Evolutionary conservation across 805 yeast genomes (phyloP).

Genomic region (Lipomyces yamadae): DNA sequence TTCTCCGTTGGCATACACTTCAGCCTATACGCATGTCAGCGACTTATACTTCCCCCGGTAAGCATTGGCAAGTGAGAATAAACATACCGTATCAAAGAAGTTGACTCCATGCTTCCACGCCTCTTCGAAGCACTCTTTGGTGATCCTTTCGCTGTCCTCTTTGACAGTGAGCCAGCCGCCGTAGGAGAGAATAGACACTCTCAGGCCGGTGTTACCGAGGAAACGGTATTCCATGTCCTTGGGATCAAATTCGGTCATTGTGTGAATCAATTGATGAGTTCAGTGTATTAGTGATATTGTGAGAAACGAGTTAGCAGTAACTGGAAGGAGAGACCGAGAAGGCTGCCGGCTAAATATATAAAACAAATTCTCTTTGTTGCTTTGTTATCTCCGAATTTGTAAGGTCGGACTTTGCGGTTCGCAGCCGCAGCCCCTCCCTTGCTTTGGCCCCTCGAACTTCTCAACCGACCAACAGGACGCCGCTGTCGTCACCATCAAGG

Average conservation of each 20-base stretch:
- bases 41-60: background rate
- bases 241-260: conserved; percentile 35
- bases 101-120: conserved; percentile 46
- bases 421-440: background rate
- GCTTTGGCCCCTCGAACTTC: too few relatives aligned
- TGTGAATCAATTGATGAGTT: background rate
- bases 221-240: conserved; percentile 43
- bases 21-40: conserved; percentile 29
- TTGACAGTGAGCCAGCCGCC: conserved; percentile 46
- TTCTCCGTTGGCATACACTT: conserved; percentile 42
- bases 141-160: conserved; percentile 40
- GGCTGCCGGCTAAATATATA: background rate
- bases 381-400: too few relatives aligned
- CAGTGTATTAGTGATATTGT: background rate
- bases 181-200: conserved; percentile 44
- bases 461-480: too few relatives aligned
- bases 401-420: background rate
- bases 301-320: too few relatives aligned
- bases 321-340: background rate
- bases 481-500: too few relatives aligned
- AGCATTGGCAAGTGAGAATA: background rate
- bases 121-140: conserved; percentile 41
- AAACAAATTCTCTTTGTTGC: too few relatives aligned
- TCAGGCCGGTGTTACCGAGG: conserved; percentile 44
- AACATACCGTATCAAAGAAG: conserved; percentile 44